Evolutionary conservation across 257 asterid species (phyloP), one percentile per base, ranked within the genome.

Genomic region (Thymus mandschuricus): DNA sequence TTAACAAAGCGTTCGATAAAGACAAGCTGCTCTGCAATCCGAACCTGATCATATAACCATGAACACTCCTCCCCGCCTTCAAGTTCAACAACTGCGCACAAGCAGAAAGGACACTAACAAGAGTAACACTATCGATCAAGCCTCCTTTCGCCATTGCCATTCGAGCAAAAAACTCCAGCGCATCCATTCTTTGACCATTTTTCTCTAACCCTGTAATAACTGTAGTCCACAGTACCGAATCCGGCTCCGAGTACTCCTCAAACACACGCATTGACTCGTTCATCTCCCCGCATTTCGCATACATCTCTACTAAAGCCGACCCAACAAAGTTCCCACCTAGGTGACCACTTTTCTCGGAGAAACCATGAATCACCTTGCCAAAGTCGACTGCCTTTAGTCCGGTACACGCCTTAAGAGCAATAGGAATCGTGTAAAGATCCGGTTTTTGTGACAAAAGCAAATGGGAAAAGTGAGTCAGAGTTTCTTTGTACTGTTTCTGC

Each of bases 211-310:
- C 91, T 11, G 90, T 77, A 10, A 92, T 70, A 74, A 92, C 71
- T 5, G 89, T 75, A 64, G 90, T 84, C 95, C 96, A 87, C 57
- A 88, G 76, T 63, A 90, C 97, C 33, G 86, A 69, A 71, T 90
- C 97, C 9, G 91, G 95, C 54, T 74, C 68, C 13, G 78, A 33
- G 79, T 81, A 84, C 73, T 92, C 96, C 65, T 84, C 89, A 60
- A 92, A 90, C 73, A 81, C 86, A 33, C 74, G 38, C 45, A 77
- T 30, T 12, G 96, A 94, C 59, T 84, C 89, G 4, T 72, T 87
- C 86, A 84, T 60, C 2, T 54, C 31, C 43, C 97, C 96, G 77
- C 89, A 88, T 81, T 81, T 90, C 12, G 96, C 85, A 60, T 92
- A 88, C 41, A 90, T 55, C 40, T 88, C 88, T 56, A 88, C 67